Conservation (phyloP, 2,329 filamentous ascomycete species). For the Setomelanomma holmii region DNA sequence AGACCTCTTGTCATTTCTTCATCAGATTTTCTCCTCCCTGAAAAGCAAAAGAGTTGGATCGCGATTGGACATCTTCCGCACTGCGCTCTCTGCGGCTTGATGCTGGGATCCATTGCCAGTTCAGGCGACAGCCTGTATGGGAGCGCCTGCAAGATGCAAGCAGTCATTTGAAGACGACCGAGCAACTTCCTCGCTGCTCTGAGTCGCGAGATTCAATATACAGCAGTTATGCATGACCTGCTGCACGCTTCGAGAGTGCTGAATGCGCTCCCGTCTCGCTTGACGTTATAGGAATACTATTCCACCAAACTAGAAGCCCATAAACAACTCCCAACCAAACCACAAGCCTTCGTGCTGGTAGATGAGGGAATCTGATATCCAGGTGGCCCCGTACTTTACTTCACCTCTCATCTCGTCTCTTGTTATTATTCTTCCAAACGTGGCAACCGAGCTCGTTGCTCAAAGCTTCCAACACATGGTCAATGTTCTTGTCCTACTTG, state of each 20-base stretch:
- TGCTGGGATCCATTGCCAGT: conserved; percentile 8
- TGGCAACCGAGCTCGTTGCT: conserved; percentile 2
- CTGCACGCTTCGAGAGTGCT: too few relatives aligned
- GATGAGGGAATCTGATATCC: too few relatives aligned
- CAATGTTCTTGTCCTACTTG: conserved; percentile 8
- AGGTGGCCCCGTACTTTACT: conserved; percentile 8
- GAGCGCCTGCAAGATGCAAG: conserved; percentile 6
- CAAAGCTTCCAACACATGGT: conserved; percentile 6
- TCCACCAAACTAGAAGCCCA: too few relatives aligned
- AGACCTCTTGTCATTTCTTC: neutral
- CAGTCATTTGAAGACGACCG: conserved; percentile 2
- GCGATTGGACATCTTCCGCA: neutral
- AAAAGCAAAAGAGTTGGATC: conserved; percentile 4
- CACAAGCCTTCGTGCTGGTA: too few relatives aligned
- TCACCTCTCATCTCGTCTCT: conserved; percentile 7
- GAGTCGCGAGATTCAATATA: too few relatives aligned
- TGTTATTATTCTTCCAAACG: neutral
- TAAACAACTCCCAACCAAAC: too few relatives aligned
- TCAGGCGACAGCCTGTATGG: conserved; percentile 10
- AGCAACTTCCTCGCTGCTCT: neutral
- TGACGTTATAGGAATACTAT: too few relatives aligned
- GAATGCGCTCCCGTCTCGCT: too few relatives aligned
- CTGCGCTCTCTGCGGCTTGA: neutral
- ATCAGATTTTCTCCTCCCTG: neutral
- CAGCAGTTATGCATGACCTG: too few relatives aligned